These are phyloP conservation scores for Pyrrhoderma lamaoense DNA, from an alignment of 1,284 basidiomycete species.

Conservation along the genomic window DNA sequence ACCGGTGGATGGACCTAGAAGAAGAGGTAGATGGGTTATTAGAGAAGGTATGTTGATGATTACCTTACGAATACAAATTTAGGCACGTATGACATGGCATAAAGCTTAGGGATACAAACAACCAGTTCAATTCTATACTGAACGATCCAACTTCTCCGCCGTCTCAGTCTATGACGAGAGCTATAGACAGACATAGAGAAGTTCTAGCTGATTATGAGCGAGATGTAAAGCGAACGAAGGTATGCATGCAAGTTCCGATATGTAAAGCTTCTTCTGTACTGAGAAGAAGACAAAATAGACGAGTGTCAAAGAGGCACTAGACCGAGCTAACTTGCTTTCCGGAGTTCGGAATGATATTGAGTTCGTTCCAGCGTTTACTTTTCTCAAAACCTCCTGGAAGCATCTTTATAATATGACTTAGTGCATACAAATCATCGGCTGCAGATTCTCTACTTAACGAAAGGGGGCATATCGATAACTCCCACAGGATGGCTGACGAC, in stretches of 20 bases:
- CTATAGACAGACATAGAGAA: constrained; percentile 86
- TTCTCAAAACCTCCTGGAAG: neutral
- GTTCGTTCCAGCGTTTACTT: constrained; percentile 38
- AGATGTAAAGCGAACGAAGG: constrained; percentile 82
- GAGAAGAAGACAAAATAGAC: constrained; percentile 37
- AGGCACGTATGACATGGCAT: no score
- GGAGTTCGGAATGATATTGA: constrained; percentile 96
- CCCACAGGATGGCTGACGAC: constrained; percentile 92
- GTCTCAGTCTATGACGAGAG: constrained; percentile 79
- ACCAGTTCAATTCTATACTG: constrained; percentile 61
- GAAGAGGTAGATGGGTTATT: constrained; percentile 80
- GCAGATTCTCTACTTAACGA: constrained; percentile 86
- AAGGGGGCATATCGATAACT: constrained; percentile 83
- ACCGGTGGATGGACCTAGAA: constrained; percentile 77
- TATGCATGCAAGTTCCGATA: constrained; percentile 25
- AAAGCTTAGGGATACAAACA: constrained; percentile 79
- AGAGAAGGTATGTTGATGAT: constrained; percentile 58
- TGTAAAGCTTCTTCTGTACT: neutral
- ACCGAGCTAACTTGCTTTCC: constrained; percentile 80
- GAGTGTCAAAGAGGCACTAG: constrained; percentile 79
- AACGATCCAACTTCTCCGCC: constrained; percentile 69
- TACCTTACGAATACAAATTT: constrained; percentile 83
- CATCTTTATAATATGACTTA: constrained; percentile 25
- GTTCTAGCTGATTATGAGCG: constrained; percentile 83
- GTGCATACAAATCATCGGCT: constrained; percentile 83